Evolutionary conservation across 1,139 yeast species (phyloP).

Genomic region (Sugiyamaella pinicola): DNA sequence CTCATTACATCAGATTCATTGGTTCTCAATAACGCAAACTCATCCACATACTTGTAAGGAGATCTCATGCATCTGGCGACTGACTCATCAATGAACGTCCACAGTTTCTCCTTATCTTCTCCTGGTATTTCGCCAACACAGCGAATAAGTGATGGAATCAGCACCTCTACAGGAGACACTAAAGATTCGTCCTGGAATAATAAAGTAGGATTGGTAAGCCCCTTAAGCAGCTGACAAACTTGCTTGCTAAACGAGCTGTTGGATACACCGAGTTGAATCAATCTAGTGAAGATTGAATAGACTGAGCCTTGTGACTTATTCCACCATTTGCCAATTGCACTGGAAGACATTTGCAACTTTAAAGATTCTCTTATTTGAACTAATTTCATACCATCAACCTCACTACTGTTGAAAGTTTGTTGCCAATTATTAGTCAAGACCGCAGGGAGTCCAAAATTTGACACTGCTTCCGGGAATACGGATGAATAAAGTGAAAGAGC

Average conservation of each 20-base stretch:
- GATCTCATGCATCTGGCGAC: constrained; percentile 67
- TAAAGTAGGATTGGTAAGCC: constrained; percentile 49
- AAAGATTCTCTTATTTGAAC: constrained; percentile 40
- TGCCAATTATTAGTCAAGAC: constrained; percentile 24
- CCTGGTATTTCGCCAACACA: constrained; percentile 18
- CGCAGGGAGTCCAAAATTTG: constrained; percentile 30
- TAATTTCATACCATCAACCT: constrained; percentile 35
- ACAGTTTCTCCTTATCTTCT: constrained; percentile 41
- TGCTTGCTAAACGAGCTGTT: constrained; percentile 46
- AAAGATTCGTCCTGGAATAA: constrained; percentile 52
- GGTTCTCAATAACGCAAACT: constrained; percentile 46
- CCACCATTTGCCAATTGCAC: constrained; percentile 63
- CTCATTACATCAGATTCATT: constrained; percentile 47
- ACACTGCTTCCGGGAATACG: constrained; percentile 31
- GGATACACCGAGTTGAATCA: constrained; percentile 53
- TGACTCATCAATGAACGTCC: constrained; percentile 72
- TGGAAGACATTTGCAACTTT: constrained; percentile 38
- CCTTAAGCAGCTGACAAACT: constrained; percentile 46
- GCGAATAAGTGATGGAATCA: constrained; percentile 34
- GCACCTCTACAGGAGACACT: constrained; percentile 38
- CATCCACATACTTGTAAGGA: constrained; percentile 84
- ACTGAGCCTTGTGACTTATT: constrained; percentile 46
- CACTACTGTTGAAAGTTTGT: constrained; percentile 15
- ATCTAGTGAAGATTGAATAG: constrained; percentile 60
- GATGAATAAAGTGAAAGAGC: constrained; percentile 29